phyloP scores from a whole-genome alignment of 1,284 basidiomycete species.

The Stereum hirsutum region DNA sequence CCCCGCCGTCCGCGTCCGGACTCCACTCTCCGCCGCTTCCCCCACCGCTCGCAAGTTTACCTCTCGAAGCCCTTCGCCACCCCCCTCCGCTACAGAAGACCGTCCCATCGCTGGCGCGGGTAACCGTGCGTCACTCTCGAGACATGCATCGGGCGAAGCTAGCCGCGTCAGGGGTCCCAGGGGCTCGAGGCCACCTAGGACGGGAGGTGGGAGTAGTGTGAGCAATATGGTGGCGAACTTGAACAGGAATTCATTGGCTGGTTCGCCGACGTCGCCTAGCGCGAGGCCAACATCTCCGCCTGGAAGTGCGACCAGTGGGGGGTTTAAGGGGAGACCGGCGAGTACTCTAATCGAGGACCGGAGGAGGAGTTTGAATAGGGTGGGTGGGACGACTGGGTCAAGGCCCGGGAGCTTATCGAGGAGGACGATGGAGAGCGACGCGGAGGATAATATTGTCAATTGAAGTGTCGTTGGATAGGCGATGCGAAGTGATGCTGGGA shows the following conservation, averaged over 20 bases:
- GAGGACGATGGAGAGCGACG: constrained; percentile 73
- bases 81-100: constrained; percentile 27
- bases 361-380: constrained; percentile 24
- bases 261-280: constrained; percentile 23
- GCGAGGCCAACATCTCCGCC: constrained; percentile 21
- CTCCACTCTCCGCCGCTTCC: constrained; percentile 22
- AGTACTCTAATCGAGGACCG: constrained; percentile 20
- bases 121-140: constrained; percentile 26
- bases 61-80: constrained; percentile 39
- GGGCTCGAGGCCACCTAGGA: constrained; percentile 33
- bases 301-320: constrained; percentile 11
- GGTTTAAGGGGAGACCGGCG: constrained; percentile 12
- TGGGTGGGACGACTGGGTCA: constrained; percentile 24
- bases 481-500: too few relatives aligned
- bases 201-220: constrained; percentile 30
- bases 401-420: constrained; percentile 40
- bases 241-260: constrained; percentile 36
- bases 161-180: constrained; percentile 44
- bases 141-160: constrained; percentile 36
- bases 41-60: constrained; percentile 17
- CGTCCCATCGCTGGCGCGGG: constrained; percentile 21
- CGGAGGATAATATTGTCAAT: constrained; percentile 60
- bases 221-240: constrained; percentile 46
- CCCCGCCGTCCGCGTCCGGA: constrained; percentile 25
- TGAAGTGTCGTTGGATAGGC: too few relatives aligned